A percentile compares a stretch with the other conserved stretches of the same genome.
phyloP scores from a whole-genome alignment of 805 yeast species.

The Allodekkera sacchari region DNA sequence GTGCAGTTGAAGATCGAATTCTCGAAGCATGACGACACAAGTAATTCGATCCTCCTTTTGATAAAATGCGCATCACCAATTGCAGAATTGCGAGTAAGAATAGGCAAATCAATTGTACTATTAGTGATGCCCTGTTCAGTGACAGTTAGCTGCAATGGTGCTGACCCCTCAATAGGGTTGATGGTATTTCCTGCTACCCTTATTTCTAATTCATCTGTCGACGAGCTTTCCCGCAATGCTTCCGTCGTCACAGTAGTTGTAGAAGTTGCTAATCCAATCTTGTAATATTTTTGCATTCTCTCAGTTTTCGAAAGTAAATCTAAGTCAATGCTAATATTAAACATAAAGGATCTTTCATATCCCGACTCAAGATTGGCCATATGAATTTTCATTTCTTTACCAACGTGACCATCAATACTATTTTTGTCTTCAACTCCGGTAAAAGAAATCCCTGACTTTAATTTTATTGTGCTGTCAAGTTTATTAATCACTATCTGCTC shows the following conservation, averaged over 20 bases:
- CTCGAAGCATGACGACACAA: conserved; percentile 18
- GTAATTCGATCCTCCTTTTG: conserved; percentile 28
- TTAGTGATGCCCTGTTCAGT: conserved; percentile 6
- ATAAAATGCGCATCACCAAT: conserved; percentile 27
- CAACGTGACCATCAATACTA: conserved; percentile 3
- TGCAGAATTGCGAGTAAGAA: conserved; percentile 23
- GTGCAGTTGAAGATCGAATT: conserved; percentile 9
- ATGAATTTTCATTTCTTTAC: conserved; percentile 1
- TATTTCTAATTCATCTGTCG: background rate
- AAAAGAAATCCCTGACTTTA: conserved; percentile 13
- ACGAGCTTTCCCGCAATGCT: background rate
- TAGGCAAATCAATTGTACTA: conserved; percentile 13
- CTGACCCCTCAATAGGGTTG: background rate
- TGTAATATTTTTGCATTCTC: conserved; percentile 1
- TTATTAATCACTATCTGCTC: conserved; percentile 13
- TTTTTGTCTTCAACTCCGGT: conserved; percentile 14
- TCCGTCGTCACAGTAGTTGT: background rate
- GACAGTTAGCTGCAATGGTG: conserved; percentile 16
- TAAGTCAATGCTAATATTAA: conserved; percentile 16
- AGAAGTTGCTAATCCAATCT: background rate
- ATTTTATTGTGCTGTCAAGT: conserved; percentile 10
- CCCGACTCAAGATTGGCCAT: conserved; percentile 16
- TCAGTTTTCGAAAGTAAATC: conserved; percentile 1
- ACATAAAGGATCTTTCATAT: conserved; percentile 14
- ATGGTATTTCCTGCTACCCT: background rate